Conservation (phyloP, 2,329 filamentous ascomycete genomes). For the Geoglossum cookeanum region DNA sequence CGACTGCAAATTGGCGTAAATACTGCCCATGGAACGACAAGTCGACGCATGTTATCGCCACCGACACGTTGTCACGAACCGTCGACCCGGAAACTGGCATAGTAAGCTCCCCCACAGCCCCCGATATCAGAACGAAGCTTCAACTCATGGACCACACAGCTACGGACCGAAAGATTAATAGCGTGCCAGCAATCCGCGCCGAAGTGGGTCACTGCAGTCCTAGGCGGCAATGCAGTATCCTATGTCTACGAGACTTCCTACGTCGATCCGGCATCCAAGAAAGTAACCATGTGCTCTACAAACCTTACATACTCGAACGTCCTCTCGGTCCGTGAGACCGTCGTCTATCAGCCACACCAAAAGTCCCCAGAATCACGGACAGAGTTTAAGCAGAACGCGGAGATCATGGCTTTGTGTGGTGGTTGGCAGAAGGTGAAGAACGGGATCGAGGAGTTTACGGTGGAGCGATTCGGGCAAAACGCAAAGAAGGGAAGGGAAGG, state of each 20-base stretch:
- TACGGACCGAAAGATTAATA: conserved; percentile 52
- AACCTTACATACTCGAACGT: conserved; percentile 90
- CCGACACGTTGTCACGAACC: conserved; percentile 69
- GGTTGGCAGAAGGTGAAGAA: conserved; percentile 97
- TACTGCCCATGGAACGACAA: conserved; percentile 99
- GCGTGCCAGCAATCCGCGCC: conserved; percentile 48
- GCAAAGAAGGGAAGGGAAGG: conserved; percentile 78
- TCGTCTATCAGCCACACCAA: conserved; percentile 53
- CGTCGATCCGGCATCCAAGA: conserved; percentile 65
- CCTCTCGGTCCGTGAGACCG: conserved; percentile 80
- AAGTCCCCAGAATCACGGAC: conserved; percentile 38
- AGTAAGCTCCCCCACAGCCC: conserved; percentile 25
- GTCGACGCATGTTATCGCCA: conserved; percentile 87
- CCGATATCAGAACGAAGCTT: neutral
- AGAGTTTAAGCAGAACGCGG: conserved; percentile 71
- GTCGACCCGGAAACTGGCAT: conserved; percentile 47
- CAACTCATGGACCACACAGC: conserved; percentile 21
- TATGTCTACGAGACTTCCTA: conserved; percentile 93
- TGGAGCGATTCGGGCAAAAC: conserved; percentile 81
- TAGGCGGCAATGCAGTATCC: conserved; percentile 56
- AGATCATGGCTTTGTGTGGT: conserved; percentile 84
- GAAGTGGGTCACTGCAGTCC: conserved; percentile 60
- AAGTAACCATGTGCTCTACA: conserved; percentile 89
- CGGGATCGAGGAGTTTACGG: conserved; percentile 80
- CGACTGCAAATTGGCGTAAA: conserved; percentile 93